Evolutionary conservation across 352 stramenopile genomes (phyloP).

Genomic region (Thalassiosira sp.): DNA sequence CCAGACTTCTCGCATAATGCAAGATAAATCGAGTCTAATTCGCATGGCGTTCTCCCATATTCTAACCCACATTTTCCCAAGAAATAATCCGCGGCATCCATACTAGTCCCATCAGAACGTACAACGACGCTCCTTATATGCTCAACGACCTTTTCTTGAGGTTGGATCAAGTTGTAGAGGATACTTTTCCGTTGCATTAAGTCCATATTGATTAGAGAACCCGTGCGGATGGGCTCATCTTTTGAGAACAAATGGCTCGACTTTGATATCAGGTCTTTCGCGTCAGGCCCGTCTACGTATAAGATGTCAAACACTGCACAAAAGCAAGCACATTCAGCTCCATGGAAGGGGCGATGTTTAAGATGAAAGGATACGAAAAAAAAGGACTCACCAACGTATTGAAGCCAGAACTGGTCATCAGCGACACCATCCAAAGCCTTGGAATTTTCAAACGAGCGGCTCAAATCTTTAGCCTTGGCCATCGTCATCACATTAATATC

Average conservation of each 20-base stretch:
- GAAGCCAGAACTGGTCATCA: constrained; percentile 70
- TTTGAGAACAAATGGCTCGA: constrained; percentile 50
- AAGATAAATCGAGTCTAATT: constrained; percentile 68
- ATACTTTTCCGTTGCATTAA: constrained; percentile 71
- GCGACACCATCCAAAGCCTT: constrained; percentile 8
- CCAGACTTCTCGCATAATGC: constrained; percentile 31
- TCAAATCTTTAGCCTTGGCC: constrained; percentile 27
- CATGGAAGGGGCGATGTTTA: no score
- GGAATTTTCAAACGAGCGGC: not conserved
- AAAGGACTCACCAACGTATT: constrained; percentile 46
- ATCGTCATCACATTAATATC: constrained; percentile 56
- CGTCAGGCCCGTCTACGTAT: constrained; percentile 72
- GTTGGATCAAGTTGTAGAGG: constrained; percentile 71
- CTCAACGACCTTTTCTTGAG: constrained; percentile 73
- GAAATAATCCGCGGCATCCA: constrained; percentile 71
- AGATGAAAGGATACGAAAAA: not conserved
- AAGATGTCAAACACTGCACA: constrained; percentile 76
- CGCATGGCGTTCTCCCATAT: constrained; percentile 32
- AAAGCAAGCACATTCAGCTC: not conserved
- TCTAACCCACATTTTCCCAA: constrained; percentile 25
- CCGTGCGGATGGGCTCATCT: constrained; percentile 35
- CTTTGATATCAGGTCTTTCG: constrained; percentile 51
- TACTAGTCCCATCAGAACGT: constrained; percentile 67
- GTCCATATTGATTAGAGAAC: constrained; percentile 74
- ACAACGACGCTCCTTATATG: constrained; percentile 69